Evolutionary conservation across 1,284 basidiomycete species (phyloP).

Genomic region (Psilocybe mexicana): DNA sequence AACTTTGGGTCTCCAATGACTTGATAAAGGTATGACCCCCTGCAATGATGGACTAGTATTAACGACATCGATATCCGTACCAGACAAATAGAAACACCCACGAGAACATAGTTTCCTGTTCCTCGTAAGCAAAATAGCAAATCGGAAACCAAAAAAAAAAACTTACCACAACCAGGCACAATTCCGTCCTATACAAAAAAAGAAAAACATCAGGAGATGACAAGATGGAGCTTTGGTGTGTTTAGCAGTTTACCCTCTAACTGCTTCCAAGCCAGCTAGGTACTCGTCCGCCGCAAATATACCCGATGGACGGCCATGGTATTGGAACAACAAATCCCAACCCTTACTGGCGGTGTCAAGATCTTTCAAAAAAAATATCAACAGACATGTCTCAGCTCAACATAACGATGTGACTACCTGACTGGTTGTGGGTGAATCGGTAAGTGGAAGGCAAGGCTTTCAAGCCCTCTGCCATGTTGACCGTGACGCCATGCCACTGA

Average conservation of each 20-base stretch:
- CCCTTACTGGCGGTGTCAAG: constrained; percentile 52
- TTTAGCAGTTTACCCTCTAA: constrained; percentile 41
- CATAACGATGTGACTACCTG: constrained; percentile 34
- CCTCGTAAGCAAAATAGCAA: background rate
- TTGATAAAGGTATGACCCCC: constrained; percentile 58
- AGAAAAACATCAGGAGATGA: too few species aligned
- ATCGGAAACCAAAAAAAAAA: background rate
- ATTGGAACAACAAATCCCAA: constrained; percentile 60
- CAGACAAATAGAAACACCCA: constrained; percentile 27
- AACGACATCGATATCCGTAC: background rate
- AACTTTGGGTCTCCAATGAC: constrained; percentile 58
- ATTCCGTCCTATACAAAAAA: constrained; percentile 42
- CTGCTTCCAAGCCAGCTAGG: constrained; percentile 53
- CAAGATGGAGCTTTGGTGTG: too few species aligned
- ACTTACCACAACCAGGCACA: constrained; percentile 59
- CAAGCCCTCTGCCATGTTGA: constrained; percentile 57
- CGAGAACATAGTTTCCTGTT: constrained; percentile 65
- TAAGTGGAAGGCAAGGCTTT: constrained; percentile 57
- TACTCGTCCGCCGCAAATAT: constrained; percentile 63
- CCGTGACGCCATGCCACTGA: constrained; percentile 52
- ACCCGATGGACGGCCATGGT: constrained; percentile 60
- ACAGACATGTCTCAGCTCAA: background rate
- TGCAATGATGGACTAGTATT: constrained; percentile 18
- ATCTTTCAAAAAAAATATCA: constrained; percentile 32
- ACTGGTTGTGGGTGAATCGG: constrained; percentile 58